Conservation (phyloP, 2,329 filamentous ascomycete genomes). For the Cladophialophora bantiana region DNA sequence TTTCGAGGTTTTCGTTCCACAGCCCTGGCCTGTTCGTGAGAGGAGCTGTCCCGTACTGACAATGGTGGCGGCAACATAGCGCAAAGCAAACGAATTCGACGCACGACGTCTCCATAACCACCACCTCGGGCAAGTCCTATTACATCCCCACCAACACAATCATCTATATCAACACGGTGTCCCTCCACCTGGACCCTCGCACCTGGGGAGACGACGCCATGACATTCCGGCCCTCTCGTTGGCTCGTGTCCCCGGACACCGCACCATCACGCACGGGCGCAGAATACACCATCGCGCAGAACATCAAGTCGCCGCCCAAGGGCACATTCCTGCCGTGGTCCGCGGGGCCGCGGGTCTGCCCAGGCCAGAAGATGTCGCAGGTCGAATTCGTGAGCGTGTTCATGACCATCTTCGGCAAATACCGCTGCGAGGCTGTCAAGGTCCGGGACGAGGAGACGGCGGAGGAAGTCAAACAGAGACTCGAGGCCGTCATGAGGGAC, state of each 20-base stretch:
- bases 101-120: conserved; percentile 44
- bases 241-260: conserved; percentile 43
- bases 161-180: conserved; percentile 48
- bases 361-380: conserved; percentile 63
- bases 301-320: conserved; percentile 47
- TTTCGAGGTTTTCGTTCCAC: background rate
- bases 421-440: conserved; percentile 39
- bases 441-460: conserved; percentile 37
- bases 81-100: conserved; percentile 43
- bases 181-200: conserved; percentile 41
- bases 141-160: conserved; percentile 45
- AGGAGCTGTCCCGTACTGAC: background rate
- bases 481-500: conserved; percentile 41
- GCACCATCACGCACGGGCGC: conserved; percentile 16
- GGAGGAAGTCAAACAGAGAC: conserved; percentile 36
- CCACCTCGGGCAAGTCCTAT: conserved; percentile 41
- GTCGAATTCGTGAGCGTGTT: conserved; percentile 62
- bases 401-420: conserved; percentile 48
- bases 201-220: conserved; percentile 46
- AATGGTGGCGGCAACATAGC: background rate
- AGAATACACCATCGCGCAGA: conserved; percentile 21
- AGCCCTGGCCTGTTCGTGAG: background rate
- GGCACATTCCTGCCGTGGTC: conserved; percentile 59
- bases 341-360: conserved; percentile 58
- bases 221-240: conserved; percentile 51